Base-by-base conservation (phyloP, 176 grass and related monocot genomes). In the Phragmites australis region DNA sequence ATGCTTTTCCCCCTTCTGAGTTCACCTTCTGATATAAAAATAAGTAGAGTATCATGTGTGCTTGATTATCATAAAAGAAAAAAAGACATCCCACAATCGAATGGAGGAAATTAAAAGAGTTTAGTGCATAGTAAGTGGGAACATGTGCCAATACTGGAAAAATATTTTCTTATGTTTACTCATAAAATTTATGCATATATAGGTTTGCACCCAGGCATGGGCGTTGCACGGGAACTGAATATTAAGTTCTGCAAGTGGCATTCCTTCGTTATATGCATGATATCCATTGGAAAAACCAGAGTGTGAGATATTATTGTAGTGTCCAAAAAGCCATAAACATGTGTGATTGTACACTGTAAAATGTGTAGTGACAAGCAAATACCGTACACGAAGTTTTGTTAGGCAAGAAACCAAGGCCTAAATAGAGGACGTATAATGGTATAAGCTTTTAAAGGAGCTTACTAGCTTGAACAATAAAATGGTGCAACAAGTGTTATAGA, bases 151-250 rank as follows among this genome's bases (percentile, higher is more conserved):
- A 42, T 6, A 59, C 40, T 58, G 51, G 14, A 70, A 77, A 57
- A 23, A 37, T 6, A 68, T 14, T 23, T 9, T 64, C 50, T 42
- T 68, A 18, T 65, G 9, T 49, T n/a, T n/a, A 37, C 21, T 47
- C 16, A 25, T 31, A 45, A 6, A 37, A 5, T 57, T 12, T 45
- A 6, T 18, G n/a, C 13, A 3, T 18, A 25, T 25, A 30, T 41
- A 75, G 52, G 17, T 80, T 16, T 68, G 26, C 40, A 61, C 31
- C 42, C 59, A 80, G 55, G 76, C 69, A 80, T 34, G 50, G 25
- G 45, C 14, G 70, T 21, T 52, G 27, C 6, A 60, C 5, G 39
- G 64, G 17, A 65, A 18, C 19, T 37, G 27, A 34, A 22, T 52
- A 22, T 4, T 31, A 5, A n/a, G n/a, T 69, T 31, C 16, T 22